phyloP scores from a whole-genome alignment of 2,329 filamentous ascomycete species.

The Hymenoscyphus albidus region DNA sequence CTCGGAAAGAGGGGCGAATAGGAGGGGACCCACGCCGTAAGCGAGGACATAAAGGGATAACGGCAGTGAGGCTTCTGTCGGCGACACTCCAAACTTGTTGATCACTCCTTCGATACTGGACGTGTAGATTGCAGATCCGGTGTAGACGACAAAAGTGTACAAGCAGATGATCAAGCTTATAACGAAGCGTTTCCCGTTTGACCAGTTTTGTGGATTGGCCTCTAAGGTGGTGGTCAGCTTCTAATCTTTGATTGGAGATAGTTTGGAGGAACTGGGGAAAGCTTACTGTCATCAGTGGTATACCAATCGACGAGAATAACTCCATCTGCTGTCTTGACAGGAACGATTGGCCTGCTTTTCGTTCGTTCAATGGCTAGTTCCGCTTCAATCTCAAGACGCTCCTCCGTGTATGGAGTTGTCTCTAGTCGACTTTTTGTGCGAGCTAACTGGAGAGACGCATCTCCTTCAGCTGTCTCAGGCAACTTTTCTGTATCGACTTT shows the following conservation, averaged over 20 bases:
- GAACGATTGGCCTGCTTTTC: constrained; percentile 42
- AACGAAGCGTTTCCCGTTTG: constrained; percentile 39
- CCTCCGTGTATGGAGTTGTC: constrained; percentile 36
- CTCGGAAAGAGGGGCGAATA: constrained; percentile 65
- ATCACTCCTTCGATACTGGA: constrained; percentile 47
- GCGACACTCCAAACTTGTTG: constrained; percentile 48
- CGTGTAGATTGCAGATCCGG: constrained; percentile 47
- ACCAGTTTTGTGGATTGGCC: constrained; percentile 55
- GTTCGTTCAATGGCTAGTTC: constrained; percentile 37
- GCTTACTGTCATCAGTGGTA: constrained; percentile 41
- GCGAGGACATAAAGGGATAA: constrained; percentile 61
- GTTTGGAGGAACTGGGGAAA: neutral
- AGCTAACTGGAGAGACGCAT: constrained; percentile 19
- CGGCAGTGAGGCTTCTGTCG: constrained; percentile 51
- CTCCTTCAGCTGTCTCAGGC: constrained; percentile 8
- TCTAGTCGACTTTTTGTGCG: constrained; percentile 27
- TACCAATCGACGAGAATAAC: constrained; percentile 52
- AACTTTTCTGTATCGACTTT: constrained; percentile 21
- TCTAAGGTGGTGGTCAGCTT: constrained; percentile 36
- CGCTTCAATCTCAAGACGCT: constrained; percentile 39
- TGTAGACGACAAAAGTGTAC: constrained; percentile 59
- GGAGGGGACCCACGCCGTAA: constrained; percentile 59
- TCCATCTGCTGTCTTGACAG: constrained; percentile 44
- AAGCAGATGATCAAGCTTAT: constrained; percentile 47
- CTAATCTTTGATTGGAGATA: neutral